These are phyloP conservation scores for Tephrocybe sp. DNA, from an alignment of 768 basidiomycete species.

Conservation along the genomic window DNA sequence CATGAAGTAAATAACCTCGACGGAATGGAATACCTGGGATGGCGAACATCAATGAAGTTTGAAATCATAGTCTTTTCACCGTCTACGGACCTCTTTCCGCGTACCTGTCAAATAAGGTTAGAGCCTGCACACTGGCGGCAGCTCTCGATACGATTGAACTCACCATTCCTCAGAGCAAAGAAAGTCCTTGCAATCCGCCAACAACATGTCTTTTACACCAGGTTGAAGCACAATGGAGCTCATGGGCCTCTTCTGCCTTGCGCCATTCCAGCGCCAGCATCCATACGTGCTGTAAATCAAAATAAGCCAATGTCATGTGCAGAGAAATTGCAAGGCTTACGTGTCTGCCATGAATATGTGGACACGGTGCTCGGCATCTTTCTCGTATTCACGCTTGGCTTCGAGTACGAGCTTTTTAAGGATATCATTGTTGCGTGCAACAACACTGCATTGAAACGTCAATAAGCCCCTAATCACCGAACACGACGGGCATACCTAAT, in stretches of 20 bases:
- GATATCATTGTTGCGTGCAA: constrained; percentile 86
- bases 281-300: constrained; percentile 52
- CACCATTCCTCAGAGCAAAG: constrained; percentile 83
- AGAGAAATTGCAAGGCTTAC: constrained; percentile 43
- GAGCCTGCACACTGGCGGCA: constrained; percentile 11
- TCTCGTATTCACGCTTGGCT: constrained; percentile 87
- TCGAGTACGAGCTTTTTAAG: constrained; percentile 85
- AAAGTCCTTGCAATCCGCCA: constrained; percentile 86
- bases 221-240: constrained; percentile 91
- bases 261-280: constrained; percentile 88
- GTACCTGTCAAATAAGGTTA: constrained; percentile 56
- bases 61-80: constrained; percentile 11
- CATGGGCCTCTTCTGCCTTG: constrained; percentile 87
- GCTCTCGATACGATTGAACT: constrained; percentile 25
- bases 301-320: background rate
- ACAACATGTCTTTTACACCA: constrained; percentile 88
- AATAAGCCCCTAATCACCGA: constrained; percentile 17
- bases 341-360: constrained; percentile 89
- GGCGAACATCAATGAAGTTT: constrained; percentile 11
- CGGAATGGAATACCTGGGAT: constrained; percentile 80
- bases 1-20: constrained; percentile 81
- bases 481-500: constrained; percentile 56
- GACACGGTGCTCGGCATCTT: constrained; percentile 87
- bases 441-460: constrained; percentile 53
- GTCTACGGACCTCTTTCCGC: constrained; percentile 73